Evolutionary conservation across 108 stramenopile species (phyloP).

Genomic region (Cyclotella atomus): DNA sequence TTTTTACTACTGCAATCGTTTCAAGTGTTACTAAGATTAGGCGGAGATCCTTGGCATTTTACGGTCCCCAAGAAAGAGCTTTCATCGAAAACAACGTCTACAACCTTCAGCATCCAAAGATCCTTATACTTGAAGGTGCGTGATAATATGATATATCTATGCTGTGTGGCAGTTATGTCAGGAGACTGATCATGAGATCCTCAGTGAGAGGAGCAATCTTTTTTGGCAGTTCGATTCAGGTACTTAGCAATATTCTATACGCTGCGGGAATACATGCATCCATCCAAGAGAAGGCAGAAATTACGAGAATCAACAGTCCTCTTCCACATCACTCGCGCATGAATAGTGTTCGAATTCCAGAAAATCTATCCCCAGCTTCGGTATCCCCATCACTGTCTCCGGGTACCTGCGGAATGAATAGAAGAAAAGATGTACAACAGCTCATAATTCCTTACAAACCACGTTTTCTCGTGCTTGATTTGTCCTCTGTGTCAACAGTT

Average conservation of each 20-base stretch:
- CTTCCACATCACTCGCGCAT: conserved; percentile 38
- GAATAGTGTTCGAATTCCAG: conserved; percentile 27
- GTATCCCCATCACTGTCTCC: conserved; percentile 25
- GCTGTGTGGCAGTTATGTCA: no score
- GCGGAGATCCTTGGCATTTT: conserved; percentile 79
- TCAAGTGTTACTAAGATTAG: conserved; percentile 58
- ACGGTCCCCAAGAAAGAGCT: conserved; percentile 66
- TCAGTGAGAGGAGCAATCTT: conserved; percentile 71
- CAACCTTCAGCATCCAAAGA: conserved; percentile 52
- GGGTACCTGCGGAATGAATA: conserved; percentile 1
- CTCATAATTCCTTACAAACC: conserved; percentile 29
- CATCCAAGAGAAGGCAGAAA: conserved; percentile 49
- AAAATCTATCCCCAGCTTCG: conserved; percentile 23
- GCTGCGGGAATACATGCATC: conserved; percentile 55
- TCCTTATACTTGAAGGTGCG: conserved; percentile 67
- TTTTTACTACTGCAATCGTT: conserved; percentile 68
- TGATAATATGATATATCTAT: background rate
- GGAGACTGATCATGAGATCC: no score
- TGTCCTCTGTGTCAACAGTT: conserved; percentile 70
- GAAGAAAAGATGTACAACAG: conserved; percentile 13
- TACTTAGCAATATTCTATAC: conserved; percentile 61
- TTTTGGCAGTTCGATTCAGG: conserved; percentile 77
- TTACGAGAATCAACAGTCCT: conserved; percentile 39
- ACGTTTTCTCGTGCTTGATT: conserved; percentile 74
- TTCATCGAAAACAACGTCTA: conserved; percentile 73